These are phyloP conservation scores for Cornus florida DNA, from an alignment of 148 eudicot genomes.

Conservation along the genomic window DNA sequence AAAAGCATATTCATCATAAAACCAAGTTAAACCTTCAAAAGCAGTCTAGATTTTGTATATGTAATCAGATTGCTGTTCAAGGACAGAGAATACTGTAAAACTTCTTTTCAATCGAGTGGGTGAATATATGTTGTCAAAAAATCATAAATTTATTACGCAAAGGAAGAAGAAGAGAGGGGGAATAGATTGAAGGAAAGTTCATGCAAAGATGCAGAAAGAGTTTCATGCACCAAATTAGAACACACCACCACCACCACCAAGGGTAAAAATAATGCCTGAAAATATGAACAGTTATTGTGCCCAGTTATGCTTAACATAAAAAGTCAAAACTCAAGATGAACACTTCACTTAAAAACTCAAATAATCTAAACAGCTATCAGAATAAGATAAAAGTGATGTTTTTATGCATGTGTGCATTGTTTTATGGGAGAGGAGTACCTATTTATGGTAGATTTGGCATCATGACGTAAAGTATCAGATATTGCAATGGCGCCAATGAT, in stretches of 20 bases:
- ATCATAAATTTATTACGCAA: not conserved
- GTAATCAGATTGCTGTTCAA: too few species aligned
- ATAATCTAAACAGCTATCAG: not conserved
- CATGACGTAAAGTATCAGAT: conserved; percentile 69
- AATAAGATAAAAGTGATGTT: not conserved
- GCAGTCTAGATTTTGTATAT: not conserved
- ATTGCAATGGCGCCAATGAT: conserved; percentile 84
- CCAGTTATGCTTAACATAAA: not conserved
- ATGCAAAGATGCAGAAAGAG: not conserved
- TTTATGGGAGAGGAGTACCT: conserved; percentile 41
- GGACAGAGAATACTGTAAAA: not conserved
- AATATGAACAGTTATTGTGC: not conserved
- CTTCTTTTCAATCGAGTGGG: not conserved
- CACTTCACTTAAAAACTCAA: not conserved
- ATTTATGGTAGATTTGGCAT: conserved; percentile 67
- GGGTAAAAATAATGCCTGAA: not conserved
- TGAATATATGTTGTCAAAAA: not conserved
- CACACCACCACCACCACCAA: not conserved
- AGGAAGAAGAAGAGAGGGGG: not conserved
- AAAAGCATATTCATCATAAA: not conserved
- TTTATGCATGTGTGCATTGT: conserved; percentile 4
- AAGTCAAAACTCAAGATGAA: not conserved
- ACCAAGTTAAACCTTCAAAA: not conserved
- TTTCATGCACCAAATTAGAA: not conserved
- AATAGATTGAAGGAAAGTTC: not conserved